Conservation (phyloP, 148 eudicot genomes). For the Rhododendron griersonianum region DNA sequence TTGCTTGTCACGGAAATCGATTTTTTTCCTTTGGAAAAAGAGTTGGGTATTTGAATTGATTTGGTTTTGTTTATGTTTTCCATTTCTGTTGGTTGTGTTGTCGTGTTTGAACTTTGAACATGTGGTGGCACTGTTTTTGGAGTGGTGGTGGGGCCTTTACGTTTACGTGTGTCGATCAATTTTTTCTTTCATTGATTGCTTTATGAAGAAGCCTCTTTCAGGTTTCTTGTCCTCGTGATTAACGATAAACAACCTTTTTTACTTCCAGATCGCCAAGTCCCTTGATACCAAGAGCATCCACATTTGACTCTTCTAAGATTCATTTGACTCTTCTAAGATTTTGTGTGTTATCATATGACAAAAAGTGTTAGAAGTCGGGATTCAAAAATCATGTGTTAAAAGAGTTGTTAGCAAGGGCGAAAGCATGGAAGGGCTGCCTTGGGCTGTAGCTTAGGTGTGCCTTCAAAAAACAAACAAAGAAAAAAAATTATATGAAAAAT, state of each 20-base stretch:
- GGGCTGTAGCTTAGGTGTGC: no score
- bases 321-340: no score
- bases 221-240: background rate
- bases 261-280: no score
- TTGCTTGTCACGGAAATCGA: conserved; percentile 26
- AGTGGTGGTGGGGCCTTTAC: background rate
- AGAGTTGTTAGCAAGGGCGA: no score
- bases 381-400: no score
- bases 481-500: no score
- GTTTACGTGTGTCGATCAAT: background rate
- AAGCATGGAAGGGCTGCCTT: no score
- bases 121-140: background rate
- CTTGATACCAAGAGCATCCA: no score
- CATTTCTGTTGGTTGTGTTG: background rate
- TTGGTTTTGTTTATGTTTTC: background rate
- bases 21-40: background rate
- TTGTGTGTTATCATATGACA: no score
- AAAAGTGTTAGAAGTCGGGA: no score
- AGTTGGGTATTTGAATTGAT: background rate
- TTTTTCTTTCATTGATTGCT: background rate
- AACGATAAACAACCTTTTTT: background rate
- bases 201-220: background rate
- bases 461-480: no score
- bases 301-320: no score
- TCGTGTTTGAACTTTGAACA: background rate